These are phyloP conservation scores for Cnidoscolus chayamansa DNA, from an alignment of 441 rosid genomes.

Conservation along the genomic window DNA sequence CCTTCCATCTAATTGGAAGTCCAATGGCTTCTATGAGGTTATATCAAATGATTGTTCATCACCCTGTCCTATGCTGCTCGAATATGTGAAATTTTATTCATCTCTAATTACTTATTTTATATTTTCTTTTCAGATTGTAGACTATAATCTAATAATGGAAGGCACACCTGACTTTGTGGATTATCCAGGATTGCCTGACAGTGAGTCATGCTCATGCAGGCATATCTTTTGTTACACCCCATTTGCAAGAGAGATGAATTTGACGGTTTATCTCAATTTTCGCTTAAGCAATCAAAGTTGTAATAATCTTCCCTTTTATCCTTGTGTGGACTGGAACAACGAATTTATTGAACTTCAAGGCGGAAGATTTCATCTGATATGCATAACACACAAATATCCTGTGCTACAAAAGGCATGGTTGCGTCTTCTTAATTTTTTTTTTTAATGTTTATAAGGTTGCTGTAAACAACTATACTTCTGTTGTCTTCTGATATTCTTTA, in stretches of 20 bases:
- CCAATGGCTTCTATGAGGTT: slow-evolving; percentile 62
- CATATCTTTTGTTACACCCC: slow-evolving; percentile 42
- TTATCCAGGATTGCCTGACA: slow-evolving; percentile 30
- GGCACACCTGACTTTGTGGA: slow-evolving; percentile 47
- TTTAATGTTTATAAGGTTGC: background rate
- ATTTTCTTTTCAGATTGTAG: slow-evolving; percentile 52
- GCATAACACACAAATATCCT: slow-evolving; percentile 67
- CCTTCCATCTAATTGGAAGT: slow-evolving; percentile 53
- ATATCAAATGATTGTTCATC: slow-evolving; percentile 20
- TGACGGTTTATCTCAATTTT: slow-evolving; percentile 43
- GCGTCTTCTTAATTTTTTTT: slow-evolving; percentile 12
- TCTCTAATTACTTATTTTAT: slow-evolving; percentile 18
- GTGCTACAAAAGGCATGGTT: slow-evolving; percentile 42
- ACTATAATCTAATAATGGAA: slow-evolving; percentile 53
- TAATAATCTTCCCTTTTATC: slow-evolving; percentile 40
- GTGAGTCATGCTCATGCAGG: slow-evolving; percentile 45
- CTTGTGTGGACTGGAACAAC: slow-evolving; percentile 32
- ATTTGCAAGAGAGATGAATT: slow-evolving; percentile 32
- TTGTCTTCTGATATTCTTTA: background rate
- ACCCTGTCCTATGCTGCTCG: slow-evolving; percentile 22
- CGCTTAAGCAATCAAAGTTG: slow-evolving; percentile 34
- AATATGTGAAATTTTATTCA: slow-evolving; percentile 6
- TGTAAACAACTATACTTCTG: background rate
- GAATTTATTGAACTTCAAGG: slow-evolving; percentile 39
- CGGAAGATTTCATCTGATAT: slow-evolving; percentile 61